These are phyloP conservation scores for Fusarium anguioides DNA, from an alignment of 2,329 filamentous ascomycete genomes.

Conservation along the genomic window DNA sequence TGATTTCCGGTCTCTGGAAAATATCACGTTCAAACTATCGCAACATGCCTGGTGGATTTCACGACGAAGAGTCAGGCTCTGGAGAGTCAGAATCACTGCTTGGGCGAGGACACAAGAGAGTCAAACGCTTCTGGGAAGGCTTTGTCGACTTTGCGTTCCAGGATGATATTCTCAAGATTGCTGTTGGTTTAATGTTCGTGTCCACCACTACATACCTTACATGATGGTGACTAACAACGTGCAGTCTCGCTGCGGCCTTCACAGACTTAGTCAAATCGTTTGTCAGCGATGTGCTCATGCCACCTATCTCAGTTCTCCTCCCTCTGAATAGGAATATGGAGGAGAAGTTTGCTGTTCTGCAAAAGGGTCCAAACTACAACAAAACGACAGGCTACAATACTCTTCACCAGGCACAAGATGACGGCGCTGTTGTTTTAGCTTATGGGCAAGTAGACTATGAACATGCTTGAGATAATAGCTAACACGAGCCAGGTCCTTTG, in stretches of 20 bases:
- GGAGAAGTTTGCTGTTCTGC: constrained; percentile 77
- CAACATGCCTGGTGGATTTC: constrained; percentile 44
- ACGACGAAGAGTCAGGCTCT: constrained; percentile 52
- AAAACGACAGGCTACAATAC: constrained; percentile 73
- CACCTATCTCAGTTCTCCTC: constrained; percentile 74
- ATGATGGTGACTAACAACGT: constrained; percentile 11
- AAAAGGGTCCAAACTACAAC: constrained; percentile 65
- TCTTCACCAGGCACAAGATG: constrained; percentile 72
- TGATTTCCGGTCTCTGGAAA: constrained; percentile 28
- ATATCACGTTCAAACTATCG: constrained; percentile 23
- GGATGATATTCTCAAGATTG: constrained; percentile 80
- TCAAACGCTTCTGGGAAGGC: constrained; percentile 66
- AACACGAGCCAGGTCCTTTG: constrained; percentile 60
- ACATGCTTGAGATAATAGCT: not conserved
- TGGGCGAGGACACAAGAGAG: constrained; percentile 58
- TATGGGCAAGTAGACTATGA: constrained; percentile 65
- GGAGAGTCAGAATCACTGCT: constrained; percentile 56
- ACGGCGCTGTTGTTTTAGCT: constrained; percentile 77
- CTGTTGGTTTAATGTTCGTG: constrained; percentile 76
- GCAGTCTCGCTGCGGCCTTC: constrained; percentile 75
- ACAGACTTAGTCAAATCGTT: constrained; percentile 78
- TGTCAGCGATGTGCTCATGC: constrained; percentile 76
- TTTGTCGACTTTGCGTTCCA: constrained; percentile 80
- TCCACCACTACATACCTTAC: constrained; percentile 4
- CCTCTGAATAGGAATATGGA: constrained; percentile 78